phyloP scores from a whole-genome alignment of 805 yeast species.

The Candida saitoana region DNA sequence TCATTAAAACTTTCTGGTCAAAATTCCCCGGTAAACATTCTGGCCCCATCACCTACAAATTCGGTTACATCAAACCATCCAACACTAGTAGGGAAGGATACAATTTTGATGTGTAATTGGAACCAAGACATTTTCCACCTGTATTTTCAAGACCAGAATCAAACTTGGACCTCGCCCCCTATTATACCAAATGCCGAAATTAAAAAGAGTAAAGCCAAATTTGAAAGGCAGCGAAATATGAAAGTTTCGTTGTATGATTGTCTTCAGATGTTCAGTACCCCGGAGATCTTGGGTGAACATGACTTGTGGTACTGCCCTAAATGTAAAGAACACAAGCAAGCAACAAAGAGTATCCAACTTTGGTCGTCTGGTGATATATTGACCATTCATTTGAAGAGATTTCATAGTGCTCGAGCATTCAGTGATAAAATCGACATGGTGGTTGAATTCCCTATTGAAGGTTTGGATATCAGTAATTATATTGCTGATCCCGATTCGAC shows the following conservation, averaged over 20 bases:
- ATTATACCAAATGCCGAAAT: conserved; percentile 50
- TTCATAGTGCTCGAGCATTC: conserved; percentile 76
- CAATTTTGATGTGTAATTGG: conserved; percentile 66
- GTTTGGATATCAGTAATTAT: conserved; percentile 66
- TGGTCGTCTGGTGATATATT: conserved; percentile 94
- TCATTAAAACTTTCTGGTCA: conserved; percentile 18
- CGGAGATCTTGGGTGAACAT: conserved; percentile 81
- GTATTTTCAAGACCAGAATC: conserved; percentile 52
- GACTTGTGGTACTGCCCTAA: conserved; percentile 93
- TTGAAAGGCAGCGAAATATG: conserved; percentile 43
- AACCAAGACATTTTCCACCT: conserved; percentile 40
- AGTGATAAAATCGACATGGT: conserved; percentile 85
- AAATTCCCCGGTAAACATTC: conserved; percentile 14
- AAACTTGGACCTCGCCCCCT: conserved; percentile 53
- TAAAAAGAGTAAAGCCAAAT: conserved; percentile 39
- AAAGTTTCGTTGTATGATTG: conserved; percentile 62
- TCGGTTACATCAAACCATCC: conserved; percentile 13
- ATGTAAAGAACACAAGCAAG: conserved; percentile 86
- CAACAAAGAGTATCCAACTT: conserved; percentile 82
- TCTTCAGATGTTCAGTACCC: conserved; percentile 64
- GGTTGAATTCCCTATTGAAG: conserved; percentile 84
- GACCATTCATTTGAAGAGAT: conserved; percentile 85
- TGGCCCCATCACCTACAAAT: conserved; percentile 2
- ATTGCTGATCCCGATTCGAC: conserved; percentile 33
- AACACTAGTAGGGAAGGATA: conserved; percentile 16